Evolutionary conservation across 2,329 filamentous ascomycete species (phyloP).

Genomic region (Beauveria australis): DNA sequence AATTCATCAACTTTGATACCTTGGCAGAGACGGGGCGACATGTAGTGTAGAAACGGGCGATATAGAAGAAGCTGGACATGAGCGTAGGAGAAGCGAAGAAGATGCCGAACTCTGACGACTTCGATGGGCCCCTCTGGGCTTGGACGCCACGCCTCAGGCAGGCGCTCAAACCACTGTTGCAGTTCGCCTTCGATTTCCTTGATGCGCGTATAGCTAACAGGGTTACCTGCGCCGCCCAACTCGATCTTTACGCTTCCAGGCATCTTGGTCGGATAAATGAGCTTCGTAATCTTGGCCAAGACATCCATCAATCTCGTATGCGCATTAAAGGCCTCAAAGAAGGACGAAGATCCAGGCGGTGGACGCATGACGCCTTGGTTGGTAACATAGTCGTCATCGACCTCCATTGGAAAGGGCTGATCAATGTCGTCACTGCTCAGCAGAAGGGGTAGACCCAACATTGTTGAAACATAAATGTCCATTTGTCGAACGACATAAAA

Average conservation of each 20-base stretch:
- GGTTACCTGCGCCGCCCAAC: slow-evolving; percentile 43
- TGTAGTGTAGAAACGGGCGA: slow-evolving; percentile 75
- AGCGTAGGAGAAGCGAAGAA: slow-evolving; percentile 71
- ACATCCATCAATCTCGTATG: slow-evolving; percentile 57
- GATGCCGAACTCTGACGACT: slow-evolving; percentile 62
- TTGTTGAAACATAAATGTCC: slow-evolving; percentile 61
- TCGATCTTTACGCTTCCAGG: slow-evolving; percentile 35
- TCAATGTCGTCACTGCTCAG: slow-evolving; percentile 59
- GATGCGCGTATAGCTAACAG: slow-evolving; percentile 55
- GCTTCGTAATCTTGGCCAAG: slow-evolving; percentile 55
- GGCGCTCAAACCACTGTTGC: slow-evolving; percentile 52
- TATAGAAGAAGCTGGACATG: slow-evolving; percentile 80
- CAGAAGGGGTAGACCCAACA: slow-evolving; percentile 58
- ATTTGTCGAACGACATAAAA: slow-evolving; percentile 64
- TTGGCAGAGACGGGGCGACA: slow-evolving; percentile 54
- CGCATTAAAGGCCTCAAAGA: slow-evolving; percentile 58
- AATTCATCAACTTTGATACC: slow-evolving; percentile 60
- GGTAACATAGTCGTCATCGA: slow-evolving; percentile 62
- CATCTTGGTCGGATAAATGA: slow-evolving; percentile 57
- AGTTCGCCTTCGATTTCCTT: slow-evolving; percentile 58
- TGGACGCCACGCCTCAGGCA: slow-evolving; percentile 72
- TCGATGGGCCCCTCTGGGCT: slow-evolving; percentile 68
- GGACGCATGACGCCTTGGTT: slow-evolving; percentile 46
- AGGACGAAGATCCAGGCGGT: slow-evolving; percentile 47
- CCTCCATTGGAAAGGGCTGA: slow-evolving; percentile 54